Evolutionary conservation across 768 basidiomycete species (phyloP), one percentile per base, ranked within the genome.

Genomic region (Leccinum aurantiacum): DNA sequence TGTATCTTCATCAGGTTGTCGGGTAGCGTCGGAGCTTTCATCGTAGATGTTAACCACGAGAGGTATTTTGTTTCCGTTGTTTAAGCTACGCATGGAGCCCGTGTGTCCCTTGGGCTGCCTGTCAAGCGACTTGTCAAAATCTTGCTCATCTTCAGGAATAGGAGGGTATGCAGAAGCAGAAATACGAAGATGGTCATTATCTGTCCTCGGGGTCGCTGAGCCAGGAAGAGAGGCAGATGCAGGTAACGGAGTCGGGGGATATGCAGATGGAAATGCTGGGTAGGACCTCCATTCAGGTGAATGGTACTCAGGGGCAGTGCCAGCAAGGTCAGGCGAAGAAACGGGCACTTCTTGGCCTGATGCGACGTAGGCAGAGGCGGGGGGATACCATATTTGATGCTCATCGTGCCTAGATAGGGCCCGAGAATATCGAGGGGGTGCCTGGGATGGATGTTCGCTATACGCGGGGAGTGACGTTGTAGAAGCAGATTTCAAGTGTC

Each of bases 191-290:
- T 38, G 37, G 25, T 60, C 53, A 22, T 22, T 25, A 37, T 58
- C 53, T 24, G 53, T 56, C 35, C 57, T 57, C 14, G 56, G 13
- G 14, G 54, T 59, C 17, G 63, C 54, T 19, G 58, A 68, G 9
- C 49, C 53, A 60, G 71, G 75, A 51, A 77, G 75, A 19, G 68
- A 71, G 25, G 76, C 65, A 3, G 78, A 71, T 17, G 73, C 71
- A 22, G 75, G 75, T n/a, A 84, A 64, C 11, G 88, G 89, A 14
- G 87, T 90, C 0, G 87, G 79, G 9, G 89, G 89, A 66, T 91
- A 91, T 35, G 90, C 90, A 5, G 90, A 84, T 31, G 90, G 90
- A 55, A 90, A 87, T 17, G 86, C 78, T 13, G 89, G 89, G 64
- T 90, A 91, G 68, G 82, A 76, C 58, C 87, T 75, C 88, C 88